Conservation (phyloP, 441 rosid genomes). For the Populus hybrid region DNA sequence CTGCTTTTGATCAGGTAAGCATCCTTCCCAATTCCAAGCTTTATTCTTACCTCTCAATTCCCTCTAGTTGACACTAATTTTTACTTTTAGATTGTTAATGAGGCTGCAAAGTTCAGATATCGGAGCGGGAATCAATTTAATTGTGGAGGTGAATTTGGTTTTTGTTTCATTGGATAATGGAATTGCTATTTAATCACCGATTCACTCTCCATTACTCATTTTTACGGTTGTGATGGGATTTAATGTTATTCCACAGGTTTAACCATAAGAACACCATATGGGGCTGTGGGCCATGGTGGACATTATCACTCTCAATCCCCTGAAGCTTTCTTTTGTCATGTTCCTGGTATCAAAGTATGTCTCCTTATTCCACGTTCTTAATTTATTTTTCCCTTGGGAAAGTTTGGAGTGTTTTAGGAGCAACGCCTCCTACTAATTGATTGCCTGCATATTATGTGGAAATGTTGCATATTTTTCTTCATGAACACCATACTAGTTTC, state of each 20-base stretch:
- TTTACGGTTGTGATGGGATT: conserved; percentile 11
- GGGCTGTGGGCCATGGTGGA: conserved; percentile 97
- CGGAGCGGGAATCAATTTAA: conserved; percentile 89
- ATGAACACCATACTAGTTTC: neutral
- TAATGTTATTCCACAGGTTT: conserved; percentile 49
- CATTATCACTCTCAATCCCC: conserved; percentile 95
- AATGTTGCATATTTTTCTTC: neutral
- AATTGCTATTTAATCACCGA: neutral
- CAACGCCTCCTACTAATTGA: neutral
- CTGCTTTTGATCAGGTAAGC: conserved; percentile 90
- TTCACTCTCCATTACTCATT: neutral
- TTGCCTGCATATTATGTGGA: neutral
- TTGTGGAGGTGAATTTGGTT: conserved; percentile 64
- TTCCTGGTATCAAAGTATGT: conserved; percentile 86
- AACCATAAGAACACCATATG: conserved; percentile 84
- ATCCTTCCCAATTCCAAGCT: conserved; percentile 1
- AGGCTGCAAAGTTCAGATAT: conserved; percentile 93
- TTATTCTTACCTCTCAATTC: neutral
- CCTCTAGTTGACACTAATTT: conserved; percentile 14
- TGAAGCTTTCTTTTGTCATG: conserved; percentile 97
- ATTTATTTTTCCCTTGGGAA: neutral
- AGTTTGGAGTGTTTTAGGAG: neutral
- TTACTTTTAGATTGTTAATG: conserved; percentile 70
- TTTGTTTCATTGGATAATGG: neutral
- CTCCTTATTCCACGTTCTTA: neutral